A percentile compares a stretch with the other conserved stretches of the same genome.
Conservation (phyloP, 306 rosid species). For the Ceratonia siliqua region DNA sequence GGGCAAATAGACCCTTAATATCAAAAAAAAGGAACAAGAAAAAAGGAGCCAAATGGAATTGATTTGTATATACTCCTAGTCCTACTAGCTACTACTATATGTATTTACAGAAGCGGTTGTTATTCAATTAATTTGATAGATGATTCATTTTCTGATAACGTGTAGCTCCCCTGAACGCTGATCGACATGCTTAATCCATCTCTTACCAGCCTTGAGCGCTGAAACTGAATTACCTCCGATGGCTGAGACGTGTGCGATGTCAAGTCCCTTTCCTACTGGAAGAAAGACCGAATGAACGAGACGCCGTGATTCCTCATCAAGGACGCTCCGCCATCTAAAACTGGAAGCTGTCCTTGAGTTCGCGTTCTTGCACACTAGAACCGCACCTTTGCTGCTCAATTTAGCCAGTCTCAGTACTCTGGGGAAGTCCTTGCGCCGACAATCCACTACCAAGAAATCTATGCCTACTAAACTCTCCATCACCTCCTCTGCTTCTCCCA, state of each 20-base stretch:
- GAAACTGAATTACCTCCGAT: slow-evolving; percentile 38
- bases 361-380: slow-evolving; percentile 78
- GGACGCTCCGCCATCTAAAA: slow-evolving; percentile 62
- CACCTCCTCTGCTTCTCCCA: slow-evolving; percentile 75
- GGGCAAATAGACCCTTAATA: too few relatives aligned
- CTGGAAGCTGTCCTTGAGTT: slow-evolving; percentile 43
- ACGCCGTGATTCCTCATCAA: slow-evolving; percentile 53
- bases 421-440: slow-evolving; percentile 50
- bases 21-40: too few relatives aligned
- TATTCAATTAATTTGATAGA: background rate
- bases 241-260: slow-evolving; percentile 75
- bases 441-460: slow-evolving; percentile 84
- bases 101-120: slow-evolving; percentile 13
- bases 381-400: slow-evolving; percentile 75
- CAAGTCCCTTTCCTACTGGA: slow-evolving; percentile 89
- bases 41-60: too few relatives aligned
- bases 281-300: slow-evolving; percentile 77
- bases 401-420: slow-evolving; percentile 66
- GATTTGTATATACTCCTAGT: too few relatives aligned
- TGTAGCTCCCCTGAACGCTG: slow-evolving; percentile 78
- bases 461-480: slow-evolving; percentile 57
- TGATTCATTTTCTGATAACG: slow-evolving; percentile 60
- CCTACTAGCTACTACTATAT: too few relatives aligned
- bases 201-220: slow-evolving; percentile 26
- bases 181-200: slow-evolving; percentile 88